These are phyloP conservation scores for Trypanosoma melophagium DNA, from an alignment of 208 protist species.

Conservation along the genomic window DNA sequence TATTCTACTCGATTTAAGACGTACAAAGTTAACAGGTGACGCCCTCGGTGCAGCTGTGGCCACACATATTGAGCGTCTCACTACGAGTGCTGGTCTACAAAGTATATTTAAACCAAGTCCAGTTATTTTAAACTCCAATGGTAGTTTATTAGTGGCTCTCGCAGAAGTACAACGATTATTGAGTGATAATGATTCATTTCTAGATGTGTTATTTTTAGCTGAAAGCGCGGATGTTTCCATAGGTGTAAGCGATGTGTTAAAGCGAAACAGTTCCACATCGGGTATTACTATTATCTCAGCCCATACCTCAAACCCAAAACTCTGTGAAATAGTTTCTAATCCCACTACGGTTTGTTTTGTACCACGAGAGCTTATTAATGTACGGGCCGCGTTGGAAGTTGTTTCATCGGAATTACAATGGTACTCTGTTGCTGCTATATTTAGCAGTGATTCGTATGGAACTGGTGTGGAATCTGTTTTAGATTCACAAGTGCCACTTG, in stretches of 20 bases:
- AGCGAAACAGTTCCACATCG: conserved; percentile 34
- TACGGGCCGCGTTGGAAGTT: conserved; percentile 66
- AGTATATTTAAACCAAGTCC: conserved; percentile 38
- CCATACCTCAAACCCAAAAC: conserved; percentile 52
- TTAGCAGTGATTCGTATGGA: conserved; percentile 66
- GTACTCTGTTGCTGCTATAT: conserved; percentile 70
- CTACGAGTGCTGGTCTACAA: conserved; percentile 8
- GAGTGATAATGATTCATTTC: conserved; percentile 27
- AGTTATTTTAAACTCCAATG: conserved; percentile 56
- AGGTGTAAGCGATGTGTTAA: conserved; percentile 62
- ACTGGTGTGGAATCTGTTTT: conserved; percentile 47
- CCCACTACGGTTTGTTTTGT: conserved; percentile 72
- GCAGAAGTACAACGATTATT: conserved; percentile 44
- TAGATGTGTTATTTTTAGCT: conserved; percentile 70
- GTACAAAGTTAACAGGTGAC: conserved; percentile 36
- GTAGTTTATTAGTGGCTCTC: conserved; percentile 60
- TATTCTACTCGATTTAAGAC: conserved; percentile 55
- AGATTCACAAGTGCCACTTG: conserved; percentile 41
- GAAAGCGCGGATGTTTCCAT: conserved; percentile 66
- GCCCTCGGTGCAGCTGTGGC: conserved; percentile 34
- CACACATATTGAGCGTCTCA: conserved; percentile 29
- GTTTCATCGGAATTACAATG: conserved; percentile 61
- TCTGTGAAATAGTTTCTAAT: conserved; percentile 67
- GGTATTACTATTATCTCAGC: conserved; percentile 63
- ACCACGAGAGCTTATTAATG: conserved; percentile 69